phyloP scores from a whole-genome alignment of 176 grass and related monocot genomes.

The Chrysopogon serrulatus region DNA sequence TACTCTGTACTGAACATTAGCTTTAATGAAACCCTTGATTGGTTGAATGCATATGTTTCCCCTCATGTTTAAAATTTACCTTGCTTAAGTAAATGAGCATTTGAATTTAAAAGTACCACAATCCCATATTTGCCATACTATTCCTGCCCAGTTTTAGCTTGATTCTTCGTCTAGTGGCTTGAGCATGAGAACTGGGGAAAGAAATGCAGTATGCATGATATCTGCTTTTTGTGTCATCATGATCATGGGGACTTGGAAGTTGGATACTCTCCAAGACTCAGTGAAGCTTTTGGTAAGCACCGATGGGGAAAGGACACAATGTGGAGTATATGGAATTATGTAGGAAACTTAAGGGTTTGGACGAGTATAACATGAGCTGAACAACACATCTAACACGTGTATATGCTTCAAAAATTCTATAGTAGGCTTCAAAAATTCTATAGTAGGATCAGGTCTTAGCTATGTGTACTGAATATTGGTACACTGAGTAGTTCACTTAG shows the following conservation, averaged over 20 bases:
- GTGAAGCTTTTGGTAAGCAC: not conserved
- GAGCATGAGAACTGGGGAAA: no score
- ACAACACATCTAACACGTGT: not conserved
- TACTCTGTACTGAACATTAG: not conserved
- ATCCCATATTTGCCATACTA: no score
- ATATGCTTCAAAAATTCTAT: not conserved
- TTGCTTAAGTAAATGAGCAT: not conserved
- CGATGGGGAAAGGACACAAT: not conserved
- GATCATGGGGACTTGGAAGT: no score
- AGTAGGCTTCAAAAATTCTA: no score
- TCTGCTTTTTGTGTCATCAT: no score
- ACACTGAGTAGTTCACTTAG: no score
- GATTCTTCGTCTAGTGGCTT: no score
- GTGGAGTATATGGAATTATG: not conserved
- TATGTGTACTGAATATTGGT: no score
- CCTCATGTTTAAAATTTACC: not conserved
- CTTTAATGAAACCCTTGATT: not conserved
- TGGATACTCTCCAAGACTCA: no score
- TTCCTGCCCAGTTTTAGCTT: no score
- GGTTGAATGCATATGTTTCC: not conserved
- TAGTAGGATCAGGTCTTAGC: no score
- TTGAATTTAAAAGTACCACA: not conserved
- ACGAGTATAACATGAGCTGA: not conserved
- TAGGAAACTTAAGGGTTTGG: not conserved
- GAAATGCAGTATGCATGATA: no score